phyloP scores from a whole-genome alignment of 495 filamentous ascomycete species.

The Aspergillus cavernicola region DNA sequence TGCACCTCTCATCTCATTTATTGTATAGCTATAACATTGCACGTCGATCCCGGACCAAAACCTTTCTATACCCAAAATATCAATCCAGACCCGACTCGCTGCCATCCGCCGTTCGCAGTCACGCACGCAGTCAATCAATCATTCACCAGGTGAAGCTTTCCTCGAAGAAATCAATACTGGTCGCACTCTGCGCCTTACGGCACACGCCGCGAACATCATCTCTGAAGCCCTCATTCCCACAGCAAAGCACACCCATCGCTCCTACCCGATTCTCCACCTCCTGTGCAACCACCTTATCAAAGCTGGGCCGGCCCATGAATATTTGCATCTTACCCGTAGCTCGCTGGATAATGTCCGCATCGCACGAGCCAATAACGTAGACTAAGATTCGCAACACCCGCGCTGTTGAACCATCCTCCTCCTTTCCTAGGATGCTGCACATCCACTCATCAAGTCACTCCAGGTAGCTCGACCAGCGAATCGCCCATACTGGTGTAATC shows the following conservation, averaged over 20 bases:
- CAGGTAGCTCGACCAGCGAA: background rate
- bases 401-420: background rate
- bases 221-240: slow-evolving; percentile 1
- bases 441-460: background rate
- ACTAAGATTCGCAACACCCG: background rate
- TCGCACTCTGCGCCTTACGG: background rate
- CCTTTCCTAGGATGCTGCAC: background rate
- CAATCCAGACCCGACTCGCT: too few relatives aligned
- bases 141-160: slow-evolving; percentile 5
- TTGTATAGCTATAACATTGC: too few relatives aligned
- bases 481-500: slow-evolving; percentile 44
- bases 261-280: slow-evolving; percentile 1
- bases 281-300: background rate
- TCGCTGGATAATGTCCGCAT: background rate
- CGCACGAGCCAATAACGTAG: background rate
- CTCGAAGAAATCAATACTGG: background rate
- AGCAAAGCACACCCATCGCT: background rate
- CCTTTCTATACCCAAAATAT: too few relatives aligned
- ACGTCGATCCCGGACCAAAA: too few relatives aligned
- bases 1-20: too few relatives aligned
- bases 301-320: background rate
- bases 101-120: too few relatives aligned
- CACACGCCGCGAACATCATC: background rate
- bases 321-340: background rate
- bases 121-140: background rate